Base-by-base conservation (phyloP, 148 eudicot species). In the Vaccinium darrowii region DNA sequence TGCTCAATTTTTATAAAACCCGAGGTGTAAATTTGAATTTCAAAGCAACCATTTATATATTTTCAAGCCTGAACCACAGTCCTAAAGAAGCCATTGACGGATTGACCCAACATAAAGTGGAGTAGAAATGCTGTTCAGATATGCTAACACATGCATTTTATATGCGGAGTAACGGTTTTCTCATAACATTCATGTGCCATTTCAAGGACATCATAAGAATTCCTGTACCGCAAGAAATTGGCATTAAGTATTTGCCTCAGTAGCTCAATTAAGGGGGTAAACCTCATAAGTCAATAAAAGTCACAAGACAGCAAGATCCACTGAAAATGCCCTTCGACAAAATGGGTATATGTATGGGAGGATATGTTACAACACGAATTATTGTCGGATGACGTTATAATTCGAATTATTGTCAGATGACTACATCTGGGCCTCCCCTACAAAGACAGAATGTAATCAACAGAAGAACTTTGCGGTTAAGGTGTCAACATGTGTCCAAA, bases 141-240 rank as follows among this genome's bases (percentile, higher is more conserved):
- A 39, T 36, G 77, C 77, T n/a, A 18, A 73, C 77, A 73, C 77
- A 73, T 73, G 77, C 51, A 73, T 36, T 36, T 33, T 16, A 73
- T 16, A 18, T 16, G 6, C 1, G 51, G 15, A 73, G 50, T 33
- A 15, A 43, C 5, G 77, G 77, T 73, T 3, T 14, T 73, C 23
- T 36, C 3, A 36, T 15, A 7, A 73, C 16, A 36, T 36, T 39
- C 0, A 36, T 69, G 14, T 27, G 74, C 74, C 36, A 18, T 69
- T 1, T 27, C 7, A 33, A 18, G 13, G 39, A 3, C 16, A 12
- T 69, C 8, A 27, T 30, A 69, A 13, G 39, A 69, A 13, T 69
- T 69, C 74, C 74, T 0, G 30, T 23, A 25, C 10, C 16, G 7
- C 15, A 33, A 33, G 50, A 73, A 73, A 73, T 39, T 73, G n/a